phyloP scores from a whole-genome alignment of 805 yeast genomes.

The Saccharomycopsis fodiens region DNA sequence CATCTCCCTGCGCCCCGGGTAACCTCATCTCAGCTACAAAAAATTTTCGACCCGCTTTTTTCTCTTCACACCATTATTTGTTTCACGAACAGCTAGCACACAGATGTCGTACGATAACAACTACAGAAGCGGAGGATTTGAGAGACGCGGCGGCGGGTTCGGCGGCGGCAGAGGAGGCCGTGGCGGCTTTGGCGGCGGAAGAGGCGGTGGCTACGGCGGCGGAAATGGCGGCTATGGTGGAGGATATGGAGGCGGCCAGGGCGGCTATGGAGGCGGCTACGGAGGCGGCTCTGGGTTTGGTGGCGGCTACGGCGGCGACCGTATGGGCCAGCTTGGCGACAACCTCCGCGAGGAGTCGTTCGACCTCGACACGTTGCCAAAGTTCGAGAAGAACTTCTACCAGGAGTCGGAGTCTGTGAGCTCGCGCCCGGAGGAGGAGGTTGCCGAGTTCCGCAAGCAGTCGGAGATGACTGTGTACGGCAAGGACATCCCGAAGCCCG shows the following conservation, averaged over 20 bases:
- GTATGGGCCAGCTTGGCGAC: slow-evolving; percentile 38
- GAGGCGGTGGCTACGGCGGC: slow-evolving; percentile 31
- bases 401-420: slow-evolving; percentile 75
- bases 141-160: no score
- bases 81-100: not conserved
- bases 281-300: slow-evolving; percentile 30
- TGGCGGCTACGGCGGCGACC: slow-evolving; percentile 34
- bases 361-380: slow-evolving; percentile 71
- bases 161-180: slow-evolving; percentile 28
- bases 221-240: slow-evolving; percentile 31
- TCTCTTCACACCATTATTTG: not conserved
- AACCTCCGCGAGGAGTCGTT: slow-evolving; percentile 69
- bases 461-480: slow-evolving; percentile 85
- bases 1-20: no score
- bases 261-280: slow-evolving; percentile 31
- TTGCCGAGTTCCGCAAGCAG: slow-evolving; percentile 67
- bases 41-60: not conserved
- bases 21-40: not conserved
- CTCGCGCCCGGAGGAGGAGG: slow-evolving; percentile 65
- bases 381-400: slow-evolving; percentile 93
- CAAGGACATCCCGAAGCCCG: slow-evolving; percentile 86
- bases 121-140: slow-evolving; percentile 1
- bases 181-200: slow-evolving; percentile 33
- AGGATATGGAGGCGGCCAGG: slow-evolving; percentile 31
- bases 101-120: slow-evolving; percentile 14